Percentiles rank a stretch among this genome's conserved stretches.
Conservation (phyloP, 768 basidiomycete species). For the Hypholoma sublateritium region DNA sequence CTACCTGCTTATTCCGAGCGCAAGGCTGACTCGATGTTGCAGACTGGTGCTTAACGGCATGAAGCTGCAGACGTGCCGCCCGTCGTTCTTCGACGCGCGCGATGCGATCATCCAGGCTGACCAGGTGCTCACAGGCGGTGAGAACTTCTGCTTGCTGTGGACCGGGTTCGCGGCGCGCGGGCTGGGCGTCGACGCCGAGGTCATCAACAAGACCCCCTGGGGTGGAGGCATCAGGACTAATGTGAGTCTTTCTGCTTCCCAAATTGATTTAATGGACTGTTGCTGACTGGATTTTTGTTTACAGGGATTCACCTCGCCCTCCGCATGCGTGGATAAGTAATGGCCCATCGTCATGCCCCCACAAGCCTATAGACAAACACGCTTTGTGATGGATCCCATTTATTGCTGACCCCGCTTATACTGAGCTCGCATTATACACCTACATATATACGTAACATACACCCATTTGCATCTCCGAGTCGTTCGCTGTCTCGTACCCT, state of each 20-base stretch:
- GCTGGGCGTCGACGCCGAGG: constrained; percentile 72
- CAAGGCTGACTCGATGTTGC: not conserved
- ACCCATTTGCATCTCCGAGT: not conserved
- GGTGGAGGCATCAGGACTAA: constrained; percentile 85
- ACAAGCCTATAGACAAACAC: not conserved
- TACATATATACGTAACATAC: constrained; percentile 2
- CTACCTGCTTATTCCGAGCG: not conserved
- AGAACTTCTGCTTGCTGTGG: constrained; percentile 91
- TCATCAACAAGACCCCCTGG: constrained; percentile 85
- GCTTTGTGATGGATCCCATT: not conserved
- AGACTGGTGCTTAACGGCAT: constrained; percentile 86
- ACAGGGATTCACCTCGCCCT: constrained; percentile 28
- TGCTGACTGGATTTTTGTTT: not conserved
- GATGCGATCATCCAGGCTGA: constrained; percentile 92
- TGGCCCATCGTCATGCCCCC: not conserved
- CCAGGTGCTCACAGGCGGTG: constrained; percentile 84
- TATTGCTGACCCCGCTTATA: too few relatives aligned
- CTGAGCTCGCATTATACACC: not conserved
- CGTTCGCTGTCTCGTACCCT: not conserved
- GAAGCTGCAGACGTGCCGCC: constrained; percentile 94
- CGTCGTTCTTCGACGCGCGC: constrained; percentile 87
- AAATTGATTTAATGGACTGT: not conserved
- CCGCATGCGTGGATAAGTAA: constrained; percentile 20
- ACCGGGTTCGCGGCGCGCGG: constrained; percentile 80
- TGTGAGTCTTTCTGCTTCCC: constrained; percentile 25